Evolutionary conservation across 2,329 filamentous ascomycete genomes (phyloP), one percentile per base, ranked within the genome.

Genomic region (Cercospora nicotianae): DNA sequence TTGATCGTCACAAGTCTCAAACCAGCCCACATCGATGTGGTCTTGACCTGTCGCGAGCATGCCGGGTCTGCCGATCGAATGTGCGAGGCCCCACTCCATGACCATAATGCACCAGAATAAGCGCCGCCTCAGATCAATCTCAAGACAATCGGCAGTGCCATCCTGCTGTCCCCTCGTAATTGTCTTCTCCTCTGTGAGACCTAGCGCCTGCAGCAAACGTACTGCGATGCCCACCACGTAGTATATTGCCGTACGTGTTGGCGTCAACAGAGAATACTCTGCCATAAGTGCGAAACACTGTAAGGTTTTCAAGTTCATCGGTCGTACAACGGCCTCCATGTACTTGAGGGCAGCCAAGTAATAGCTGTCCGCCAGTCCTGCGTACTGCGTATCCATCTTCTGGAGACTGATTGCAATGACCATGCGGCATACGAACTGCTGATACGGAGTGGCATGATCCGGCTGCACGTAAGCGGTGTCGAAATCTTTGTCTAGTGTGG

Each of bases 391-490:
- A 77, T 94, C 92, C 75, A 97, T 85, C 79, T 96, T 97, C 80
- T 98, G 94, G 80, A 98, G 87, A 78, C 93, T 94, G 75, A 97
- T 96, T 31, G 95, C 94, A 76, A 98, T 89, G 63, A 97, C 92
- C 88, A 98, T 94, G 67, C 92, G 90, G 61, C 96, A 83, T 55
- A 94, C 87, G 75, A 97, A 98, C 75, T 95, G 93, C 76, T 94
- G 90, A 78, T 94, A 94, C 0, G 93, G 85, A n/a, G 73, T 70
- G 8, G 76, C 74, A 31, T 67, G 64, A 7, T 57, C 59, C 10
- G 63, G 63, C 73, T 96, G 91, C 69, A 87, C 84, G 76, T 94
- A 96, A 3, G 97, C 93, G 31, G 90, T 89, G 65, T 96, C 87
- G 36, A 97, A 83, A 69, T 96, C 92, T 69, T 86, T 83, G 28